Conservation (phyloP, 2,329 filamentous ascomycete species). For the Penicillium glabrum region DNA sequence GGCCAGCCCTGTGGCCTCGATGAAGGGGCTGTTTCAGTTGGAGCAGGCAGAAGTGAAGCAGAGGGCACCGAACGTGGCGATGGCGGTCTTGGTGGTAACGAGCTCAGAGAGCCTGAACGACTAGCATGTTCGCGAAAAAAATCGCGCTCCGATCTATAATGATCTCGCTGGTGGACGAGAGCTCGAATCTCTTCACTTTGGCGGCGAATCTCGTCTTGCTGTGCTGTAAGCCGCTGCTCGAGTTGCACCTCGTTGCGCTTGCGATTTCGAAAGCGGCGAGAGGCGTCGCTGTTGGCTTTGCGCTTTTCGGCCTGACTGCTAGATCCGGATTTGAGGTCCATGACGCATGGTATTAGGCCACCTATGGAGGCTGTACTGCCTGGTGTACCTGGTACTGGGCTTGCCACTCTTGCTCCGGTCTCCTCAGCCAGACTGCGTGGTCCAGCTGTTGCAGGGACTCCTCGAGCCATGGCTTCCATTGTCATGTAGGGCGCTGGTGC, state of each 20-base stretch:
- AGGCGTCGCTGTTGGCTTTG: conserved; percentile 45
- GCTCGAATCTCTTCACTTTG: conserved; percentile 37
- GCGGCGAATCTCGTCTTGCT: conserved; percentile 38
- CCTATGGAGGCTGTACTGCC: conserved; percentile 11
- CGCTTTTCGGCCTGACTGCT: conserved; percentile 43
- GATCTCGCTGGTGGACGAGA: conserved; percentile 36
- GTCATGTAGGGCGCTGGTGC: conserved; percentile 23
- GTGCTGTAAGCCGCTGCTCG: conserved; percentile 36
- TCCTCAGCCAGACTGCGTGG: conserved; percentile 22
- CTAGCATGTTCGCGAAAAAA: conserved; percentile 38
- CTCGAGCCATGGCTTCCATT: conserved; percentile 28
- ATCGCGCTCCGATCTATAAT: conserved; percentile 42
- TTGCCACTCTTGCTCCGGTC: conserved; percentile 1
- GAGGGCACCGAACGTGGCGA: conserved; percentile 25
- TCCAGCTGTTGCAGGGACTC: conserved; percentile 22
- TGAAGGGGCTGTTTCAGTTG: conserved; percentile 7
- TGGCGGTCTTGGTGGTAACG: conserved; percentile 31
- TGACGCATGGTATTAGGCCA: conserved; percentile 37
- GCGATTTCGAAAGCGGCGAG: conserved; percentile 41
- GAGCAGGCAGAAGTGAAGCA: neutral
- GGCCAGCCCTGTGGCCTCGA: conserved; percentile 19
- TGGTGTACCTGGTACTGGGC: conserved; percentile 6
- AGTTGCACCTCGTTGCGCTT: conserved; percentile 43
- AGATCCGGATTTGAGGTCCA: conserved; percentile 44
- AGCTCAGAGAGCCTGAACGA: conserved; percentile 25